Base-by-base conservation (phyloP, 2,329 filamentous ascomycete genomes). In the Erysiphe pulchra region DNA sequence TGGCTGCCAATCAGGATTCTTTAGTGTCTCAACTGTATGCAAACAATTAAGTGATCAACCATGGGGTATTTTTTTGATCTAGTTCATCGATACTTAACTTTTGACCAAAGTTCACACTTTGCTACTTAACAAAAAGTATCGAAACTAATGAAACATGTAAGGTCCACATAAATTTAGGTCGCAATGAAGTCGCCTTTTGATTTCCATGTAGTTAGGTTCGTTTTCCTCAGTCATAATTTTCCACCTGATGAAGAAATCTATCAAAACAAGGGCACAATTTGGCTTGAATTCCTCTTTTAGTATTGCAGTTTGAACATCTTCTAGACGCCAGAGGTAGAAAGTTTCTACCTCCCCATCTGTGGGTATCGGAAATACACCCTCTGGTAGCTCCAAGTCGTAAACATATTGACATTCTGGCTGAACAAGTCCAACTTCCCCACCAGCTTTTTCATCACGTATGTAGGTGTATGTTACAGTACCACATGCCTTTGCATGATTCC, bases 321-420 rank as follows among this genome's bases (percentile, higher is more conserved):
- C 72, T 37, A 94, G 68, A 1, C 70, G 75, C 70, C 75, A 77
- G 47, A 94, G 66, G 57, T 74, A 71, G 59, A 95, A 95, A 49
- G 75, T 73, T 56, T 85, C 82, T 4, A 93, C 90, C 63, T 98
- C 90, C 45, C 79, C 77, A 60, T 98, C 90, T 48, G 80, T 77
- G 16, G 87, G 86, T 57, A 69, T 71, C 12, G 80, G 85, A 33
- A 73, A 63, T 4, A 84, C 67, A 48, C 75, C 73, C 5, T 65
- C 61, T 2, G 77, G 71, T 50, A 98, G 65, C 60, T 84, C 77
- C 50, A 95, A 64, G 59, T 98, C 85, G 62, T 90, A 98, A 40
- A 93, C 67, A 65, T 85, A 94, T 62, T 95, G 79, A 55, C 76
- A 77, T 62, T 95, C 90, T 0, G 90, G 90, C 62, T 92, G 87